Evolutionary conservation across 345 rosid species (phyloP).

Genomic region (Murraya paniculata): DNA sequence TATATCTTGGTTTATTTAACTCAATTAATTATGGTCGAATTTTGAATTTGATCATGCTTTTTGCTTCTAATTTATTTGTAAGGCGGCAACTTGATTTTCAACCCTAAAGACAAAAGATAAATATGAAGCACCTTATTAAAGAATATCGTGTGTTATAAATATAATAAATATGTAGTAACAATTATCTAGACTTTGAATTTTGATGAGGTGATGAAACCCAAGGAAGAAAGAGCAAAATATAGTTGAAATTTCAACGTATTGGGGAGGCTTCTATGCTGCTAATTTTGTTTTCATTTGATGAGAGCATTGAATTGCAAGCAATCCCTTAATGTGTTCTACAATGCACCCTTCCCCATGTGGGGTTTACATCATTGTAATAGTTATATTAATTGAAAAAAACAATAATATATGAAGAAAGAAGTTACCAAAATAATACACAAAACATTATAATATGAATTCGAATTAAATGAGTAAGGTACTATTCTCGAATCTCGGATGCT

Average conservation of each 20-base stretch:
- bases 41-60: too few species aligned
- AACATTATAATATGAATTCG: background rate
- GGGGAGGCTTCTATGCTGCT: conserved; percentile 26
- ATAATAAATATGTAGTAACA: background rate
- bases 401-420: background rate
- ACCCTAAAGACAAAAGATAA: background rate
- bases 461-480: conserved; percentile 27
- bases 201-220: conserved; percentile 32
- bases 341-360: conserved; percentile 50
- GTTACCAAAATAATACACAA: conserved; percentile 3
- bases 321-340: conserved; percentile 38
- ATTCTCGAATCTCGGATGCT: conserved; percentile 50
- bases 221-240: conserved; percentile 8
- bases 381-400: conserved; percentile 12
- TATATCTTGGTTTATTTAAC: too few species aligned
- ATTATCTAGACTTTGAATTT: conserved; percentile 21
- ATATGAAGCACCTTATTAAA: background rate
- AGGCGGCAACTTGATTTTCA: background rate
- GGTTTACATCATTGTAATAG: conserved; percentile 14
- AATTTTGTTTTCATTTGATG: background rate
- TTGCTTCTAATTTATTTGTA: too few species aligned
- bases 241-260: conserved; percentile 31
- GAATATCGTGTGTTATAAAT: too few species aligned
- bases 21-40: too few species aligned
- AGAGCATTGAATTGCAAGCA: conserved; percentile 31